Evolutionary conservation across 345 rosid species (phyloP), one percentile per base, ranked within the genome.

Genomic region (Pistacia integerrima): DNA sequence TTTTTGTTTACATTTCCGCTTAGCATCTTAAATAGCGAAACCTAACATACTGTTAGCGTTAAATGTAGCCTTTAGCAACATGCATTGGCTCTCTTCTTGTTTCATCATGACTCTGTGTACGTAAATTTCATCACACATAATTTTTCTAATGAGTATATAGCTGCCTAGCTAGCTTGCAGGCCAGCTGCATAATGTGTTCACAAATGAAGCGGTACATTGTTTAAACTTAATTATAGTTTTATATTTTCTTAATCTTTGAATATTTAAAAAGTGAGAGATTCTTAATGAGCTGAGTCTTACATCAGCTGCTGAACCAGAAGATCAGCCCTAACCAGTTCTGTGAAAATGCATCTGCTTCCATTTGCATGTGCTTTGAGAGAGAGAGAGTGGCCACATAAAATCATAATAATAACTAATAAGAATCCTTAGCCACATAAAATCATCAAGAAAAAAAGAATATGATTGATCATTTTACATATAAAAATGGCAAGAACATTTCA

Each of bases 401-500:
- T 73, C 52, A 51, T 44, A 30, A 30, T 30, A 30, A 30, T 46
- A n/a, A 25, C 25, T 25, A 25, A 36, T 46, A n/a, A 25, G 46
- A 72, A 72, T 49, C 57, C 5, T 72, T 22, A 25, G 2, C 41
- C 65, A 44, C 13, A 48, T 20, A 74, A 70, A 79, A 62, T 73
- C 52, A 51, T 44, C 38, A 48, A 30, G 58, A 44, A 61, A 64
- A 69, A 72, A 74, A 64, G 44, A 69, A 57, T 73, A 51, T 49
- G 36, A 28, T 44, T 64, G 16, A 64, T 11, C 41, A 38, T 38
- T 38, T 38, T 38, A 7, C 8, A 41, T 74, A 58, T 69, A 66
- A 80, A 78, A 76, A 36, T 68, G 35, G 22, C 36, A 20, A 35
- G 58, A 75, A 68, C 74, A 80, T 76, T 66, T 78, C 72, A 60